Evolutionary conservation across 768 basidiomycete species (phyloP).

Genomic region (Russula sp.): DNA sequence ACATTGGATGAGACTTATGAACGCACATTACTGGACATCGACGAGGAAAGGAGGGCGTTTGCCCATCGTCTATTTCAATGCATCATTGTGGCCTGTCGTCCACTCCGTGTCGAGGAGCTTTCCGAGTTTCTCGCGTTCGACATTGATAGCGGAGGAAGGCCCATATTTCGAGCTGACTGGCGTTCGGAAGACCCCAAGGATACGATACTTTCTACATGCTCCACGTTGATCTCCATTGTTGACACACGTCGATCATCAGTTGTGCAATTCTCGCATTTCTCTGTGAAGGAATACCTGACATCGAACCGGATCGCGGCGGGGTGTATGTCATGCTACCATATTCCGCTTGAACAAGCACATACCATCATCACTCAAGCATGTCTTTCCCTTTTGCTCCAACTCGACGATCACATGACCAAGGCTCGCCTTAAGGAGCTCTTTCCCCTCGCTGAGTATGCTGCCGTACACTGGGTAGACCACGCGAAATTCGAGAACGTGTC

Average conservation of each 20-base stretch:
- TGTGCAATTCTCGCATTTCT: not conserved
- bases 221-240: not conserved
- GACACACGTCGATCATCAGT: not conserved
- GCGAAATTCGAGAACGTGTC: not conserved
- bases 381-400: too few relatives aligned
- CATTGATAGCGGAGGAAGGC: not conserved
- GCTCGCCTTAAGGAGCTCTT: not conserved
- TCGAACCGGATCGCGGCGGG: not conserved
- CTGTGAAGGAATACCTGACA: too few relatives aligned
- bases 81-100: not conserved
- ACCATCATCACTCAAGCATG: not conserved
- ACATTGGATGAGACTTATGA: not conserved
- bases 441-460: not conserved
- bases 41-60: not conserved
- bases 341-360: not conserved
- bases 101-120: not conserved
- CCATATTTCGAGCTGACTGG: not conserved
- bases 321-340: not conserved
- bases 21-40: not conserved
- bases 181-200: not conserved
- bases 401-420: too few relatives aligned
- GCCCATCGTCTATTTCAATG: not conserved
- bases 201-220: not conserved
- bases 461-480: not conserved
- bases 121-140: not conserved